Evolutionary conservation across 108 stramenopile species (phyloP), one percentile per base, ranked within the genome.

Genomic region (Parietichytrium sp.): DNA sequence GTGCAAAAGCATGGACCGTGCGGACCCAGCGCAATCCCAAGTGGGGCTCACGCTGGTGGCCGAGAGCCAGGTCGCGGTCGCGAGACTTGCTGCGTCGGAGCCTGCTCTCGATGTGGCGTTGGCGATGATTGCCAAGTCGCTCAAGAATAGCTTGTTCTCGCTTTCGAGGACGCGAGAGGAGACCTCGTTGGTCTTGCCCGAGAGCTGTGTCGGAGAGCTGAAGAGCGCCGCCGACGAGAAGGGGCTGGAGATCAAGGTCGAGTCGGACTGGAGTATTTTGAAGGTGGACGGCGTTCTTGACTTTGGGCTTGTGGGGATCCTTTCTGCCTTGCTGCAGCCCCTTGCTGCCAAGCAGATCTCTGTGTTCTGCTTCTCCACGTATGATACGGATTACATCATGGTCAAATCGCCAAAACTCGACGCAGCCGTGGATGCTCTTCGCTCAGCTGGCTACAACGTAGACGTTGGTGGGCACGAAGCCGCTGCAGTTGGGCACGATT

Each of bases 371-470:
- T 33, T 72, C 1, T 72, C 61, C 42, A 72, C 61, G 3, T 72
- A 72, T 42, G 61, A 72, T 27, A 72, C 61, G 8, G 61, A 72
- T 2, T 72, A 72, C 61, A 0, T 72, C 33, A 16, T 72, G 29
- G 20, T 72, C 38, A 72, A 72, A 25, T n/a, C 10, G 6, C 15
- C 0, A 8, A 72, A 8, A 8, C 42, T 72, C 0, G 15, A 31
- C 15, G 42, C 10, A 1, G 20, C 61, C 15, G 20, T 72, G 15
- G 20, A 31, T 31, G 33, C 42, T 15, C 61, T 72, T 1, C 61
- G 61, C 38, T 16, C 10, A 6, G 3, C 0, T 6, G 61, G 61
- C 29, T 72, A 42, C 61, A n/a, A 7, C 10, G 20, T 72, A 16
- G 6, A 72, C 45, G 61, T 0, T 27, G 52, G n/a, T 15, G 52